Evolutionary conservation across 345 rosid species (phyloP).

Genomic region (Aegle marmelos): DNA sequence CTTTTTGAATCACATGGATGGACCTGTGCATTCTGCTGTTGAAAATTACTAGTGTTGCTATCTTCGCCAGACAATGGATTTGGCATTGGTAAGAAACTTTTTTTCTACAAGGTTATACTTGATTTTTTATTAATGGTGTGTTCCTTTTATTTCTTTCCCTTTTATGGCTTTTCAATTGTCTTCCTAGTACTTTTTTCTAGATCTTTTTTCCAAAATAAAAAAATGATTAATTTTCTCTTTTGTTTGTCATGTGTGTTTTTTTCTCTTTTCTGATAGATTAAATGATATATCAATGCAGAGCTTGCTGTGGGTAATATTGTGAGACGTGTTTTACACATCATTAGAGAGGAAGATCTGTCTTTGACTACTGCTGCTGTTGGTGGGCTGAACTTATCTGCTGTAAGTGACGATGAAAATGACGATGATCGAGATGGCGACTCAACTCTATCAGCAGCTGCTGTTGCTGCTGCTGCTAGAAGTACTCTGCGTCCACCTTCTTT

Average conservation of each 20-base stretch:
- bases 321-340: slow-evolving; percentile 90
- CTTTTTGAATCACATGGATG: neutral
- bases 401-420: slow-evolving; percentile 76
- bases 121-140: neutral
- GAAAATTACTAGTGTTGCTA: neutral
- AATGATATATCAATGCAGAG: slow-evolving; percentile 55
- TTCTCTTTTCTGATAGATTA: neutral
- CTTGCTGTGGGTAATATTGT: slow-evolving; percentile 97
- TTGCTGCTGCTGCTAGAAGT: slow-evolving; percentile 93
- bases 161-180: neutral
- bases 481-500: slow-evolving; percentile 90
- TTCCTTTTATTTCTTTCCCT: neutral
- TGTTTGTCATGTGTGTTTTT: neutral
- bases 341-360: slow-evolving; percentile 93
- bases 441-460: slow-evolving; percentile 76
- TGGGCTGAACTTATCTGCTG: slow-evolving; percentile 64
- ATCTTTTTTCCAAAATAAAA: neutral
- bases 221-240: neutral
- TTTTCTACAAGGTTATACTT: neutral
- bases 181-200: neutral
- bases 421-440: slow-evolving; percentile 53
- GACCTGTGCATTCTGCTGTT: neutral
- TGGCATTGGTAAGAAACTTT: neutral
- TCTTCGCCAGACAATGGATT: neutral
- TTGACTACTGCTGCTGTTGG: slow-evolving; percentile 71